Evolutionary conservation across 805 yeast species (phyloP).

Genomic region (Wickerhamomyces silvicola): DNA sequence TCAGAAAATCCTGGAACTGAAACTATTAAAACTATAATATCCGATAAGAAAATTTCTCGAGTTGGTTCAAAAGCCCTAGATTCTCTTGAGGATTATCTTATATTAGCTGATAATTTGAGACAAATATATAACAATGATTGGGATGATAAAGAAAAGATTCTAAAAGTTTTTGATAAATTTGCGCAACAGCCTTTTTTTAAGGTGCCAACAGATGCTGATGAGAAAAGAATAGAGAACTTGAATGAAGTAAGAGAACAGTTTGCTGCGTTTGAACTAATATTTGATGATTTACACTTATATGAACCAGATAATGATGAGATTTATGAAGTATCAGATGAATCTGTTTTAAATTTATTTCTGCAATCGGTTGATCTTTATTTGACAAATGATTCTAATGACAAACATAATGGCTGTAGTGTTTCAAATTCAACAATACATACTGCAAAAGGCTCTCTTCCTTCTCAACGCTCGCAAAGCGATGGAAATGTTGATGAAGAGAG

Average conservation of each 20-base stretch:
- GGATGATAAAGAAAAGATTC: slow-evolving; percentile 1
- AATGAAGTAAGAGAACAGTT: slow-evolving; percentile 34
- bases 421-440: slow-evolving; percentile 82
- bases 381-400: slow-evolving; percentile 15
- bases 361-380: slow-evolving; percentile 30
- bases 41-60: slow-evolving; percentile 1
- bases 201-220: slow-evolving; percentile 16
- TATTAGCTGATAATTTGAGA: slow-evolving; percentile 1
- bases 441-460: slow-evolving; percentile 79
- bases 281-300: slow-evolving; percentile 14
- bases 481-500: slow-evolving; percentile 63
- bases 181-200: background rate
- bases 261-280: slow-evolving; percentile 28
- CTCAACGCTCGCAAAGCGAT: slow-evolving; percentile 35
- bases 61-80: slow-evolving; percentile 1
- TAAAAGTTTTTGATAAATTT: slow-evolving; percentile 13
- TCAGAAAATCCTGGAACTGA: slow-evolving; percentile 10
- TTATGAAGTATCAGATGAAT: slow-evolving; percentile 8
- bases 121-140: slow-evolving; percentile 1
- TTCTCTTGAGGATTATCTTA: slow-evolving; percentile 2
- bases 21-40: too few relatives aligned
- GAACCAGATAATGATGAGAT: slow-evolving; percentile 1
- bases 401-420: slow-evolving; percentile 28
- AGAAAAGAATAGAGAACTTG: slow-evolving; percentile 30
- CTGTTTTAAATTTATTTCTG: slow-evolving; percentile 27